Conservation (phyloP, 164 flowering plant species). For the Umbellularia californica region DNA sequence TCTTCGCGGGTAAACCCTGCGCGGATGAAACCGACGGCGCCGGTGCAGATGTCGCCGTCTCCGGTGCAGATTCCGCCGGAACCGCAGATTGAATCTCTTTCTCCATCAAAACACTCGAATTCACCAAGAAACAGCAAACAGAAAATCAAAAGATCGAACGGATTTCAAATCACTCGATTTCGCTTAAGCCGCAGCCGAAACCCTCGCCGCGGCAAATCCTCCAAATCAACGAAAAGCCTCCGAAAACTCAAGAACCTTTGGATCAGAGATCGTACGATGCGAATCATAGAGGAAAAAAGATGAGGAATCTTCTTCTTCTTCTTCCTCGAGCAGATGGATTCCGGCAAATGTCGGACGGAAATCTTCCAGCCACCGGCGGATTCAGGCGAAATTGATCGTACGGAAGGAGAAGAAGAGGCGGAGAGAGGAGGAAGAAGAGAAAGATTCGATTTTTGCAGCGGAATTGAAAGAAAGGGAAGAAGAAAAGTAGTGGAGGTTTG, state of each 20-base stretch:
- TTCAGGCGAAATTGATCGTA: constrained; percentile 3
- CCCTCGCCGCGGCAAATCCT: constrained; percentile 17
- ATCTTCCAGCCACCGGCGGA: constrained; percentile 4
- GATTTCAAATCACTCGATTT: not conserved
- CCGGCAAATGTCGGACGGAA: constrained; percentile 12
- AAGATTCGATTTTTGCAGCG: constrained; percentile 3
- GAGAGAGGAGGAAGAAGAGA: constrained; percentile 11
- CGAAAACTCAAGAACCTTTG: not conserved
- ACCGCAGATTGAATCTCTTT: constrained; percentile 34
- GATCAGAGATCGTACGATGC: not conserved
- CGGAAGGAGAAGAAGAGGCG: not conserved
- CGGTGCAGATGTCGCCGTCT: not conserved
- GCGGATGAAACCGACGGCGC: constrained; percentile 1
- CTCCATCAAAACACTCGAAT: constrained; percentile 41
- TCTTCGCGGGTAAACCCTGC: constrained; percentile 49
- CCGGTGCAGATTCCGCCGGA: constrained; percentile 7
- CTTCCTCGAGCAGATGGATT: not conserved
- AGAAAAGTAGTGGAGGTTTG: constrained; percentile 1
- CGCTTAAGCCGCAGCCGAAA: constrained; percentile 16
- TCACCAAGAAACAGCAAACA: constrained; percentile 10
- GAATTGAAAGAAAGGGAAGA: constrained; percentile 13
- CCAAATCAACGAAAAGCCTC: not conserved
- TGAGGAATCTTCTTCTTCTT: not conserved
- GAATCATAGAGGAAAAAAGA: constrained; percentile 1
- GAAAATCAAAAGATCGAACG: constrained; percentile 3